Percentiles rank a stretch among this genome's conserved stretches.
These are phyloP conservation scores for Athelia psychrophila DNA, from an alignment of 1,284 basidiomycete species.

Conservation along the genomic window DNA sequence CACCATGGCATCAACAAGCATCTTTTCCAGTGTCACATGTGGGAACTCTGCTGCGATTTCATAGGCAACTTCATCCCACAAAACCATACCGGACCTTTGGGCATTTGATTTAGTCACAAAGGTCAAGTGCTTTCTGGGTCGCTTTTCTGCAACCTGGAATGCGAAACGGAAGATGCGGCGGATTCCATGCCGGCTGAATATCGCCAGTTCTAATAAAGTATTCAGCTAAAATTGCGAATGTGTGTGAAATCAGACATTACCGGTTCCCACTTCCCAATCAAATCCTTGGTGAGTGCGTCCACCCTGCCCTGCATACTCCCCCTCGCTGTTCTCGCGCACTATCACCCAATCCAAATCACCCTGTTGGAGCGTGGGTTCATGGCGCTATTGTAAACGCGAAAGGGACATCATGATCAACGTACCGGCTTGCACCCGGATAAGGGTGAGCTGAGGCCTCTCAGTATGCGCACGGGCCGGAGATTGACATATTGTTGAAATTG, in stretches of 20 bases:
- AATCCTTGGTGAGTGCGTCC: slow-evolving; percentile 36
- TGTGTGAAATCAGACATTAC: not conserved
- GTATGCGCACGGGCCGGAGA: slow-evolving; percentile 46
- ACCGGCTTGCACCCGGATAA: slow-evolving; percentile 23
- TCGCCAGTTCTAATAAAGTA: slow-evolving; percentile 32
- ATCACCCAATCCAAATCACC: slow-evolving; percentile 46
- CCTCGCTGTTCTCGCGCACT: slow-evolving; percentile 57
- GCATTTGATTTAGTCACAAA: slow-evolving; percentile 52
- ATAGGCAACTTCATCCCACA: slow-evolving; percentile 46
- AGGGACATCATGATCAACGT: not conserved
- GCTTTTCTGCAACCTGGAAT: slow-evolving; percentile 46
- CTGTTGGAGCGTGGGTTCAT: slow-evolving; percentile 31
- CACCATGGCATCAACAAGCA: slow-evolving; percentile 47
- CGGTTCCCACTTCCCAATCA: slow-evolving; percentile 28
- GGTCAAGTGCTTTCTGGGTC: slow-evolving; percentile 48
- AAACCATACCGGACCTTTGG: slow-evolving; percentile 43
- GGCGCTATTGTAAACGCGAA: not conserved
- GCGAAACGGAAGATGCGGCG: slow-evolving; percentile 53
- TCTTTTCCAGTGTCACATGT: slow-evolving; percentile 49
- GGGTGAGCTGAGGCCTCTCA: slow-evolving; percentile 48
- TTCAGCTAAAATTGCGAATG: not conserved
- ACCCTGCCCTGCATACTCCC: slow-evolving; percentile 52
- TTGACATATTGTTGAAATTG: slow-evolving; percentile 57
- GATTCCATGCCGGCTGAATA: slow-evolving; percentile 47
- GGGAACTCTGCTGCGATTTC: slow-evolving; percentile 49